Evolutionary conservation across 2,329 filamentous ascomycete species (phyloP).

Genomic region (Trichoderma harzianum): DNA sequence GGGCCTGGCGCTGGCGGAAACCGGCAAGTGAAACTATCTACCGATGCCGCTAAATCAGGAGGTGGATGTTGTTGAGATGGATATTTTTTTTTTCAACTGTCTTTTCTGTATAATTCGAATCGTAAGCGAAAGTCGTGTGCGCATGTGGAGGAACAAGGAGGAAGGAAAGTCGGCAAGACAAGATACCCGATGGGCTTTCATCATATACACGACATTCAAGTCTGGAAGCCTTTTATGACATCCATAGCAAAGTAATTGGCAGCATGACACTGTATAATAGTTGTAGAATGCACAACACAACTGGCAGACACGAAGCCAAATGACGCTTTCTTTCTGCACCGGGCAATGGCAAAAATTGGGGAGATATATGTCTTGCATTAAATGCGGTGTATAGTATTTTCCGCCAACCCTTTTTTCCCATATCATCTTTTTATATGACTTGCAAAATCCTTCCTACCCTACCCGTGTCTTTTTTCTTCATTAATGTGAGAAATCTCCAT

Average conservation of each 20-base stretch:
- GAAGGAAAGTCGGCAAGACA: constrained; percentile 20
- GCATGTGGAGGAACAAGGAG: not conserved
- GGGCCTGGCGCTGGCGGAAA: constrained; percentile 53
- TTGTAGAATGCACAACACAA: constrained; percentile 32
- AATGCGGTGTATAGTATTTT: constrained; percentile 24
- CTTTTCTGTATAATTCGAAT: not conserved
- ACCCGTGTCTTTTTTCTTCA: constrained; percentile 19
- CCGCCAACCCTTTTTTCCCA: constrained; percentile 20
- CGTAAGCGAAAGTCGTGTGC: not conserved
- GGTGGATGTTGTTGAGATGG: constrained; percentile 48
- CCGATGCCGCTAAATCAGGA: constrained; percentile 37
- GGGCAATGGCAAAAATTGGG: constrained; percentile 9
- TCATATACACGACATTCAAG: not conserved
- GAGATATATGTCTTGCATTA: constrained; percentile 31
- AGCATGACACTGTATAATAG: not conserved
- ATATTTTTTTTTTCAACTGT: not conserved
- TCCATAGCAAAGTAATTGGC: not conserved
- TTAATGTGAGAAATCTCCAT: constrained; percentile 24
- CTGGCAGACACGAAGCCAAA: constrained; percentile 12
- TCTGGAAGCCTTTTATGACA: not conserved
- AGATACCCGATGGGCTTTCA: constrained; percentile 21
- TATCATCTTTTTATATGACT: constrained; percentile 15
- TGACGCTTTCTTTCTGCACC: not conserved
- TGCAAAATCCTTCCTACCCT: constrained; percentile 14
- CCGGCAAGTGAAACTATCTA: constrained; percentile 45